Percentiles rank a stretch among this genome's conserved stretches.
Evolutionary conservation across 805 yeast species (phyloP).

Genomic region (Maudiozyma turicensis): DNA sequence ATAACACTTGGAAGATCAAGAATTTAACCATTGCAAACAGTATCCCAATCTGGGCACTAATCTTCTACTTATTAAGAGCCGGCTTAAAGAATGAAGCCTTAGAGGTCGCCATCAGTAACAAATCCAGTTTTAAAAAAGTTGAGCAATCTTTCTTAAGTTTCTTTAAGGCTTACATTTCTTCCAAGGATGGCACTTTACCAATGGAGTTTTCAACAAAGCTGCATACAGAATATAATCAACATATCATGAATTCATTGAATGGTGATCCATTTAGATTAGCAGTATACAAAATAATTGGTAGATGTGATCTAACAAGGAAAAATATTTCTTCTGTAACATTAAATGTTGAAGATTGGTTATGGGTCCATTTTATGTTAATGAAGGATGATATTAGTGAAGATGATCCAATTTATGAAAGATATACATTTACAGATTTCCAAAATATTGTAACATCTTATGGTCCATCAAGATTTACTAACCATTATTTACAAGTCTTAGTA

Average conservation of each 20-base stretch:
- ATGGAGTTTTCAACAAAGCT: constrained; percentile 59
- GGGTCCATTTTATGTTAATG: constrained; percentile 80
- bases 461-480: constrained; percentile 56
- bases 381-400: constrained; percentile 42
- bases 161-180: constrained; percentile 57
- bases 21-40: constrained; percentile 64
- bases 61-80: constrained; percentile 76
- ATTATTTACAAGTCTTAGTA: constrained; percentile 63
- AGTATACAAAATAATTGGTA: constrained; percentile 84
- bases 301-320: constrained; percentile 65
- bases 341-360: constrained; percentile 91
- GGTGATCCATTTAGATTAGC: constrained; percentile 89
- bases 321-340: constrained; percentile 59
- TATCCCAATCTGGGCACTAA: constrained; percentile 86
- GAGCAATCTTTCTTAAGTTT: constrained; percentile 79
- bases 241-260: constrained; percentile 54
- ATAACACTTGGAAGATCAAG: constrained; percentile 41
- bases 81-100: constrained; percentile 77
- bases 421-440: constrained; percentile 67
- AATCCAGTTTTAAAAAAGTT: constrained; percentile 67
- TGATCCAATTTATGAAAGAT: constrained; percentile 57
- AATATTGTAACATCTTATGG: constrained; percentile 63
- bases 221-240: constrained; percentile 74
- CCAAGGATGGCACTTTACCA: constrained; percentile 47
- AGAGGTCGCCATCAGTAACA: constrained; percentile 52